A percentile compares a stretch with the other conserved stretches of the same genome.
Conservation (phyloP, 306 rosid species). For the Corylus heterophylla region DNA sequence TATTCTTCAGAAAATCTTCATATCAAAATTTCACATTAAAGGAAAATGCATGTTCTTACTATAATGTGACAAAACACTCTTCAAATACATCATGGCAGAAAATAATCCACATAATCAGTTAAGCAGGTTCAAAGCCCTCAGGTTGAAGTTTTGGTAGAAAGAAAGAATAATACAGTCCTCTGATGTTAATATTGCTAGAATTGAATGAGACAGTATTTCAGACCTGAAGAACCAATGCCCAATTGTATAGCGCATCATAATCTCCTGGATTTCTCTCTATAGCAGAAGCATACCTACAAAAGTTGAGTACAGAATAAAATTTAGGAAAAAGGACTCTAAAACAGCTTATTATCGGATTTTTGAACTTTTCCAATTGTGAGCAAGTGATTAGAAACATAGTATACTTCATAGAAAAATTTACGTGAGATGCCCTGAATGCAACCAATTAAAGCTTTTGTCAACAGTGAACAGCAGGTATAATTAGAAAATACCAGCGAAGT, state of each 20-base stretch:
- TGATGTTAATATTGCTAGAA: constrained; percentile 11
- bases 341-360: neutral
- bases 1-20: too few relatives aligned
- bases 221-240: constrained; percentile 99
- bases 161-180: constrained; percentile 7
- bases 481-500: neutral
- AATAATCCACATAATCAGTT: neutral
- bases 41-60: neutral
- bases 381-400: constrained; percentile 2
- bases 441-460: neutral
- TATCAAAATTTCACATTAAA: neutral
- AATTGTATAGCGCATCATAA: constrained; percentile 94
- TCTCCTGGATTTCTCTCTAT: constrained; percentile 93
- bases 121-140: constrained; percentile 9
- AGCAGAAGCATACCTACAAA: constrained; percentile 88
- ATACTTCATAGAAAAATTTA: neutral
- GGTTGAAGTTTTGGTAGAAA: constrained; percentile 9
- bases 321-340: constrained; percentile 2
- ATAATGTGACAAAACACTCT: neutral
- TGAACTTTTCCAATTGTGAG: neutral
- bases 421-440: neutral
- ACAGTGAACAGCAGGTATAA: neutral
- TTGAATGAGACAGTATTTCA: constrained; percentile 31
- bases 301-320: constrained; percentile 15
- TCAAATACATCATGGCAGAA: constrained; percentile 19